A percentile compares a stretch with the other conserved stretches of the same genome.
Conservation (phyloP, 1,284 basidiomycete species). For the Pseudozyma thailandica region DNA sequence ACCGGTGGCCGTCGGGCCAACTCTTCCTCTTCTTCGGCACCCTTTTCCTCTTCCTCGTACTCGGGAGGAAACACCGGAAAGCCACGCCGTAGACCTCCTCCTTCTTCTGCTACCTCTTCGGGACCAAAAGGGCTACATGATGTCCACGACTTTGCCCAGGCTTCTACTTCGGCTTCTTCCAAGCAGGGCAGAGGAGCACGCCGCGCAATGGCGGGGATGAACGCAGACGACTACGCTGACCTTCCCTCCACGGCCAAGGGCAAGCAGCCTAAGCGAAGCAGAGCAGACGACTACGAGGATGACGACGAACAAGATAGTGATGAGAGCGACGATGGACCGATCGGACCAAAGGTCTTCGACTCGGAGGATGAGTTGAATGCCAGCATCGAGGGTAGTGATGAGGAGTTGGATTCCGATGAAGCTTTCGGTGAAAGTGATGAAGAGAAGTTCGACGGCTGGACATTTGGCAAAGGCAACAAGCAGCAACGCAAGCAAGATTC, state of each 20-base stretch:
- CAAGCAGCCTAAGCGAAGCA: slow-evolving; percentile 13
- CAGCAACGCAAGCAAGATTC: slow-evolving; percentile 7
- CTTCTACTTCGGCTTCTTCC: slow-evolving; percentile 27
- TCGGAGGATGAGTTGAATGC: slow-evolving; percentile 54
- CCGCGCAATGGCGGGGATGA: slow-evolving; percentile 31
- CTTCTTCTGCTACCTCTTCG: background rate
- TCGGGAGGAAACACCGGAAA: slow-evolving; percentile 14
- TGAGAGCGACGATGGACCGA: slow-evolving; percentile 20
- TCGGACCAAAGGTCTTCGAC: slow-evolving; percentile 54
- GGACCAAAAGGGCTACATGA: slow-evolving; percentile 23
- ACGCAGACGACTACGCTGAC: slow-evolving; percentile 32
- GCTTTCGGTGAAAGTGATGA: slow-evolving; percentile 66
- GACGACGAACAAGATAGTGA: slow-evolving; percentile 23
- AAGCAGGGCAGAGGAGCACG: slow-evolving; percentile 29
- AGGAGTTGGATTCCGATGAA: slow-evolving; percentile 66
- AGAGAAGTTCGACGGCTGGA: slow-evolving; percentile 55
- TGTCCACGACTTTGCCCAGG: slow-evolving; percentile 32
- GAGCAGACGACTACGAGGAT: slow-evolving; percentile 18
- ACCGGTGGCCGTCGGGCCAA: slow-evolving; percentile 14
- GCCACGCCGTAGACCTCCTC: slow-evolving; percentile 15
- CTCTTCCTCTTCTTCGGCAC: slow-evolving; percentile 6
- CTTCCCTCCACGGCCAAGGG: slow-evolving; percentile 38
- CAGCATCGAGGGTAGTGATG: slow-evolving; percentile 57
- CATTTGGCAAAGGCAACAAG: slow-evolving; percentile 30
- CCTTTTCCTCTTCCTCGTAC: slow-evolving; percentile 32